These are phyloP conservation scores for Phytophthora tentaculata DNA, from an alignment of 352 stramenopile genomes.

Conservation along the genomic window DNA sequence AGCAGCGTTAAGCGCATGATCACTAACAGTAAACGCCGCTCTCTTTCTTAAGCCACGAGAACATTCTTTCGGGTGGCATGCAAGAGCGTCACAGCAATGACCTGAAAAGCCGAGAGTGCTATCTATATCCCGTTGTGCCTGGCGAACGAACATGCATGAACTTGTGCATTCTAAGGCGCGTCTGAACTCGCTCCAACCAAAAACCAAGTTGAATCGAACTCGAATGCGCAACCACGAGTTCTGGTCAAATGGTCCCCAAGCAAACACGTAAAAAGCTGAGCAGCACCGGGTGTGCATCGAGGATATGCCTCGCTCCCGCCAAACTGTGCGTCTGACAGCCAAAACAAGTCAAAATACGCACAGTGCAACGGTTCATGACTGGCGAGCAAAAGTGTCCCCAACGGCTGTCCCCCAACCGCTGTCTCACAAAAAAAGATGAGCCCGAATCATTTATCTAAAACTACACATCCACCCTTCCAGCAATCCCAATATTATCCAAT, in stretches of 20 bases:
- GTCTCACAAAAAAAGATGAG: slow-evolving; percentile 16
- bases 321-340: slow-evolving; percentile 24
- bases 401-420: slow-evolving; percentile 22
- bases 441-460: neutral
- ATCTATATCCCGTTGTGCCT: no score
- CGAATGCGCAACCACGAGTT: slow-evolving; percentile 22
- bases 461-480: neutral
- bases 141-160: no score
- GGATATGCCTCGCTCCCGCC: slow-evolving; percentile 29
- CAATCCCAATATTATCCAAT: neutral
- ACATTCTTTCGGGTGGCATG: slow-evolving; percentile 1
- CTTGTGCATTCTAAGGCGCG: no score
- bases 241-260: slow-evolving; percentile 21
- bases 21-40: slow-evolving; percentile 15
- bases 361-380: slow-evolving; percentile 13
- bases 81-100: neutral
- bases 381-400: slow-evolving; percentile 30
- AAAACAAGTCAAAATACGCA: slow-evolving; percentile 21
- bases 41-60: slow-evolving; percentile 15
- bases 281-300: slow-evolving; percentile 9
- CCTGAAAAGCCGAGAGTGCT: neutral
- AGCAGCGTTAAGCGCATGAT: slow-evolving; percentile 29
- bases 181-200: neutral
- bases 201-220: neutral
- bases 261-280: neutral